These are phyloP conservation scores for Breynia disticha DNA, from an alignment of 441 rosid species.

Conservation along the genomic window DNA sequence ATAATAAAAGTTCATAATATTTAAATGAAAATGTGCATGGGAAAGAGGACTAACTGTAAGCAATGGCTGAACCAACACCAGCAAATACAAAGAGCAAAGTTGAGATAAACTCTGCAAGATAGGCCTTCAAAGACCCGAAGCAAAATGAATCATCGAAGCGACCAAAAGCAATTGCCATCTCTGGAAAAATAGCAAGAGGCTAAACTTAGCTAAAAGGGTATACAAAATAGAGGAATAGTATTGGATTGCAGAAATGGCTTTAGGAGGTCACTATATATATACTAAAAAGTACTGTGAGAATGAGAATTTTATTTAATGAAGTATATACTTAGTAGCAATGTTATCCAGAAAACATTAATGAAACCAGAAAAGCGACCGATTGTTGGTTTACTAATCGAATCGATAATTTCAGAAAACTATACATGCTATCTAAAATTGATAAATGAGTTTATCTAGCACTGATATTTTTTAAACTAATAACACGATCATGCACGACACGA, in stretches of 20 bases:
- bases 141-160: slow-evolving; percentile 67
- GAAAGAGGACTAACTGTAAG: slow-evolving; percentile 54
- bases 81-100: slow-evolving; percentile 83
- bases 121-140: slow-evolving; percentile 52
- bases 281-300: neutral
- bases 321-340: neutral
- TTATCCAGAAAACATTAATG: neutral
- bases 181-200: neutral
- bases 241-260: neutral
- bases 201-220: neutral
- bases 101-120: slow-evolving; percentile 73
- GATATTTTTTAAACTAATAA: no score
- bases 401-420: no score
- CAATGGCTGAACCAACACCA: slow-evolving; percentile 85
- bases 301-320: neutral
- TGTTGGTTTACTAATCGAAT: no score
- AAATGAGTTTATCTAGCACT: no score
- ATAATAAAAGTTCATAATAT: no score
- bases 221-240: slow-evolving; percentile 8
- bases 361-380: no score
- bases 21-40: no score
- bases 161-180: slow-evolving; percentile 72
- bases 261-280: slow-evolving; percentile 14
- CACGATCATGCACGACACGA: no score
- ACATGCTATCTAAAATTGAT: no score